Evolutionary conservation across 2,329 filamentous ascomycete genomes (phyloP), one percentile per base, ranked within the genome.

Genomic region (Penicillium fuscoglaucum): DNA sequence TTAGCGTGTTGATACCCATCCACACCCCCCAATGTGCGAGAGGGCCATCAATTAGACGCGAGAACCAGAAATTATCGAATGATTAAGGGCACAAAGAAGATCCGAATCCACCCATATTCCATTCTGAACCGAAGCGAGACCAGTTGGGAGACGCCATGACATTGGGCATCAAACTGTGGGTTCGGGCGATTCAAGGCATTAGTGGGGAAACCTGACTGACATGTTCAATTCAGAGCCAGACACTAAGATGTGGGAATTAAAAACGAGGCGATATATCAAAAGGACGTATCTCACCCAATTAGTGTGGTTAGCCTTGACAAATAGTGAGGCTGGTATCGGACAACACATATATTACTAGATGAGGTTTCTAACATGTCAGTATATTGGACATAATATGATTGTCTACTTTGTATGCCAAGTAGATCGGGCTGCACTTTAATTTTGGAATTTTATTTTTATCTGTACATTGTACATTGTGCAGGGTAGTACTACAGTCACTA

Each of bases 1-100:
- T 62, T 68, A 65, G 63, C 61, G 63, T 49, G 49, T 66, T 66
- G 59, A 57, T 65, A 62, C 64, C 65, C 65, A 66, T 65, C 58
- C 40, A 55, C 31, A 35, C 2, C 33, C 15, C 28, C 39, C 52
- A 51, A 61, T 55, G 59, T 54, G 57, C 59, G 58, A 65, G 56
- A 44, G 58, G 61, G 61, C 57, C 52, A 31, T 50, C 39, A 50
- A 54, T 48, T 54, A 48, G 33, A 31, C 40, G 54, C 48, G 37
- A 39, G 31, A 24, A 17, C 12, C n/a, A 21, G 26, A 15, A 41
- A 58, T 37, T 35, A 48, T 44, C 13, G 19, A 48, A 41, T 43
- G 15, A 40, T 24, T 35, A 15, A 49, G 53, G 52, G 46, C 49
- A 60, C 40, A 39, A 50, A 52, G 33, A 59, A 59, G 52, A 41